Base-by-base conservation (phyloP, 2,329 filamentous ascomycete species). In the Stachybotrys chartarum region DNA sequence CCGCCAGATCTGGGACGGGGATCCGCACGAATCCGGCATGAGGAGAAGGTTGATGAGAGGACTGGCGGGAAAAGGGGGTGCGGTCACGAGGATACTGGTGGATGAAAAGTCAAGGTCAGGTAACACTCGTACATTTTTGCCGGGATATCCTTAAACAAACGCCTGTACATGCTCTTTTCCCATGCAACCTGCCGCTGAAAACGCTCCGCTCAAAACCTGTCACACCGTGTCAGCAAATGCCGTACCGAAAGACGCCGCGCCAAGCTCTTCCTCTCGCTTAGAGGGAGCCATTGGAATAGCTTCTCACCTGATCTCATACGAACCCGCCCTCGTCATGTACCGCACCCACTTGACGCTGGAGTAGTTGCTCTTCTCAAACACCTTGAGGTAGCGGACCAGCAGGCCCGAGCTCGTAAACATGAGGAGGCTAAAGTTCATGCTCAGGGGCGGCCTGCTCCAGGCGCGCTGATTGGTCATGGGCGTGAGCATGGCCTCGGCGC, bases 361-460 rank as follows among this genome's bases (percentile, higher is more conserved):
- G 71, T 99, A 99, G 73, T 97, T 97, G 73, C 84, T 94, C 85
- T 99, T 99, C 77, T 99, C 94, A 76, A 99, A 99, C 1, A 99
- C 94, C 75, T 99, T 99, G 56, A 99, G 75, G 71, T 99, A 99
- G 52, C 95, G 80, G 56, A 99, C 94, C 60, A 99, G 70, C 68
- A 99, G 70, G 1, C 94, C 94, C 1, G 89, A 95, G 68, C 91
- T 96, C 18, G 94, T 99, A 69, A 99, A 99, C 95, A 99, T 99
- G 66, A 99, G 80, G 65, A 99, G 74, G 60, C 88, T 94, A 68
- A 99, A 99, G 72, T 85, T 94, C 72, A 99, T 76, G 72, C 86
- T 97, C 58, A 99, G 76, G 5, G 94, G 94, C 51, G 95, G 95
- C 54, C 94, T 81, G 63, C 90, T 95, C 95, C 94, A 99, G 4